Evolutionary conservation across 306 rosid species (phyloP).

Genomic region (Lablab purpureus): DNA sequence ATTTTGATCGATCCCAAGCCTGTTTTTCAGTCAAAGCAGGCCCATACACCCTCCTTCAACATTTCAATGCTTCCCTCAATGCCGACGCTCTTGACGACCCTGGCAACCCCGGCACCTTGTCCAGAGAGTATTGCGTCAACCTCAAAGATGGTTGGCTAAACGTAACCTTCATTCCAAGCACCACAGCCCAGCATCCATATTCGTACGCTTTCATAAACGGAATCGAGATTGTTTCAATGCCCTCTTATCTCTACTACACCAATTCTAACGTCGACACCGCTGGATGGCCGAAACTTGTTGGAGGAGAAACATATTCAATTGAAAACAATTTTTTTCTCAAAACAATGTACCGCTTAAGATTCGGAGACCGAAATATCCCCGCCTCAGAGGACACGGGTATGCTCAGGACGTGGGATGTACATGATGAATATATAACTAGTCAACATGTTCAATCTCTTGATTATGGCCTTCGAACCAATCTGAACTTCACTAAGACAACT

Average conservation of each 20-base stretch:
- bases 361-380: background rate
- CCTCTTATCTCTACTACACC: slow-evolving; percentile 9
- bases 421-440: background rate
- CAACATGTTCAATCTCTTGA: background rate
- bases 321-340: background rate
- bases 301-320: fast-evolving
- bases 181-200: background rate
- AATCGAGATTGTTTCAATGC: background rate
- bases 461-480: fast-evolving
- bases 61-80: slow-evolving; percentile 42
- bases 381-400: background rate
- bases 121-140: slow-evolving; percentile 47
- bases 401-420: background rate
- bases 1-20: slow-evolving; percentile 8
- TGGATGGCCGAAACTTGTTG: background rate
- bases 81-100: slow-evolving; percentile 9
- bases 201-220: slow-evolving; percentile 10
- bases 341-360: background rate
- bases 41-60: slow-evolving; percentile 40
- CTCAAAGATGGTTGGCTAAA: background rate
- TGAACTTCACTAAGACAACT: background rate
- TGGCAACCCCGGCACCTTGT: background rate
- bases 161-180: background rate
- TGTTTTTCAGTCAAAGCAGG: slow-evolving; percentile 41
- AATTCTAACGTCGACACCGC: background rate